These are phyloP conservation scores for Pharnaceum exiguum DNA, from an alignment of 148 eudicot genomes.

Conservation along the genomic window DNA sequence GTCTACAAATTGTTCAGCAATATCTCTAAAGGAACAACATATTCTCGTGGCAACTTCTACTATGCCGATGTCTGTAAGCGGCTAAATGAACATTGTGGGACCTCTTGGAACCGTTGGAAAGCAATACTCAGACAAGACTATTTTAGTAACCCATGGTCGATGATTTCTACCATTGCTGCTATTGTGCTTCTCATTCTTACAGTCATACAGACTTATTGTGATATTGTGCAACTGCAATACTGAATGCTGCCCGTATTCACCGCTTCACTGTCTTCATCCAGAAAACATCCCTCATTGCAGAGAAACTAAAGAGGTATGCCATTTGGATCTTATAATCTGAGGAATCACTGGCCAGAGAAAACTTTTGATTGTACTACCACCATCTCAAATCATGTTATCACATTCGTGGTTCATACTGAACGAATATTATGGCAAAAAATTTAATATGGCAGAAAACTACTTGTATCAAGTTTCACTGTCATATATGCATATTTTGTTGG, in stretches of 20 bases:
- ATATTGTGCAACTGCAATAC: constrained; percentile 19
- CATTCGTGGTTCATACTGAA: too few relatives aligned
- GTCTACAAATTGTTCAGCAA: constrained; percentile 25
- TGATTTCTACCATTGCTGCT: constrained; percentile 30
- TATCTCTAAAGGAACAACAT: constrained; percentile 30
- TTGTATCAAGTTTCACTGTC: too few relatives aligned
- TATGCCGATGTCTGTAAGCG: constrained; percentile 27
- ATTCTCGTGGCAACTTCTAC: constrained; percentile 23
- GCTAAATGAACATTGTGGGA: constrained; percentile 17
- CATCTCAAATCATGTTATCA: too few relatives aligned
- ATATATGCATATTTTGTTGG: too few relatives aligned
- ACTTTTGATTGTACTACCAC: too few relatives aligned
- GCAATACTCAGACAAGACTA: constrained; percentile 33
- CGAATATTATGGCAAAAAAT: too few relatives aligned
- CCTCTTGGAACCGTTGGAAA: constrained; percentile 34
- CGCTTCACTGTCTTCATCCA: too few relatives aligned
- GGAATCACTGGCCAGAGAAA: too few relatives aligned
- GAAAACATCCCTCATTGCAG: neutral
- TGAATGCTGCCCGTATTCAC: constrained; percentile 2
- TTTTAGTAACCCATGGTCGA: constrained; percentile 40
- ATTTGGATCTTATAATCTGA: neutral
- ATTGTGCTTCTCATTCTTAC: constrained; percentile 27
- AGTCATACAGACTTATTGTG: constrained; percentile 33
- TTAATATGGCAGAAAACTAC: too few relatives aligned
- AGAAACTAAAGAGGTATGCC: neutral